Conservation (phyloP, 495 filamentous ascomycete species). For the Xylaria venustula region DNA sequence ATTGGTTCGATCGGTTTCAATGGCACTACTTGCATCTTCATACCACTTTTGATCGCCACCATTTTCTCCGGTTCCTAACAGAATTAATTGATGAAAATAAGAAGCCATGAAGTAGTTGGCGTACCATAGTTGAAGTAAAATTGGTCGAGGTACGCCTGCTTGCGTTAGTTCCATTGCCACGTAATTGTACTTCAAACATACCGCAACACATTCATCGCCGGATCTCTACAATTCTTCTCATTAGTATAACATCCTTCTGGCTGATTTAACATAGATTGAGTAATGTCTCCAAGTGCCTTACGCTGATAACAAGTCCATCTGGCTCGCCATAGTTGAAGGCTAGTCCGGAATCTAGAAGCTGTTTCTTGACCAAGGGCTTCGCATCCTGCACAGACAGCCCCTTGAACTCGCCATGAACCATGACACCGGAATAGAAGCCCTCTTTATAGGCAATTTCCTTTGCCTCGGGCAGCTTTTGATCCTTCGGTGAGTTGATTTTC, state of each 20-base stretch:
- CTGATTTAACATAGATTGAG: too few species aligned
- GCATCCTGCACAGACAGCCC: conserved; percentile 80
- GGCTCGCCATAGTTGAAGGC: conserved; percentile 94
- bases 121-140: conserved; percentile 93
- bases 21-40: conserved; percentile 71
- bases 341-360: conserved; percentile 73
- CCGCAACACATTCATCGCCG: conserved; percentile 87
- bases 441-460: conserved; percentile 97
- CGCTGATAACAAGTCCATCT: conserved; percentile 73
- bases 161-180: too few species aligned
- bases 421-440: conserved; percentile 94
- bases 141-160: conserved; percentile 89
- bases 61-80: conserved; percentile 6
- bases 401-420: conserved; percentile 86
- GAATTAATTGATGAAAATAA: too few species aligned
- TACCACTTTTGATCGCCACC: conserved; percentile 18
- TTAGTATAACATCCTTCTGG: too few species aligned
- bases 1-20: conserved; percentile 74
- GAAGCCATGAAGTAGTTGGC: too few species aligned
- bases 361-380: conserved; percentile 80
- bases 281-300: too few species aligned
- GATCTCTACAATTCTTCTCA: too few species aligned
- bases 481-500: conserved; percentile 96
- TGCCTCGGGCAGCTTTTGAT: conserved; percentile 83
- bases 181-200: too few species aligned